Evolutionary conservation across 305 asterid species (phyloP).

Genomic region (Rubia balearica): DNA sequence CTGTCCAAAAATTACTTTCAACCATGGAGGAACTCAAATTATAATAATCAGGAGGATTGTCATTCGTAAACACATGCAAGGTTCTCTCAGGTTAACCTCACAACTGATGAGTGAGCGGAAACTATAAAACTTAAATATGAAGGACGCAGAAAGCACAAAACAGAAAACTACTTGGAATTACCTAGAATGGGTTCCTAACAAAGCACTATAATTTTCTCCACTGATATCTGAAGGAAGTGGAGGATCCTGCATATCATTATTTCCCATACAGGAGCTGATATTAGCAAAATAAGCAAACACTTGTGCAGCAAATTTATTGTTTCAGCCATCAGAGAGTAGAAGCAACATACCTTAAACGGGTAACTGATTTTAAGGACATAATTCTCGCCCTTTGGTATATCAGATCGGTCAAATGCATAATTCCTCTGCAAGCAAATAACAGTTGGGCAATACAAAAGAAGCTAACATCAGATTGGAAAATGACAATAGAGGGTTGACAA

Average conservation of each 20-base stretch:
- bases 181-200: constrained; percentile 97
- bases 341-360: constrained; percentile 61
- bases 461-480: constrained; percentile 12
- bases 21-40: not conserved
- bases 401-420: constrained; percentile 92
- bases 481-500: constrained; percentile 14
- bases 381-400: constrained; percentile 77
- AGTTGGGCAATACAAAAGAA: constrained; percentile 12
- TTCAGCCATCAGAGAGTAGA: not conserved
- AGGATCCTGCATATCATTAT: constrained; percentile 54
- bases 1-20: not conserved
- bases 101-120: not conserved
- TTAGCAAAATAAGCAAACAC: constrained; percentile 4
- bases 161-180: constrained; percentile 23
- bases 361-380: constrained; percentile 79
- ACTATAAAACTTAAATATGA: not conserved
- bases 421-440: constrained; percentile 49
- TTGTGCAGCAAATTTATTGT: not conserved
- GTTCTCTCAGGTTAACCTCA: not conserved
- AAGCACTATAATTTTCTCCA: constrained; percentile 67
- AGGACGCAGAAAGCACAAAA: not conserved
- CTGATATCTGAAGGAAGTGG: constrained; percentile 85
- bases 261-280: constrained; percentile 20
- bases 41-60: not conserved
- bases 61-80: not conserved